phyloP scores from a whole-genome alignment of 768 basidiomycete genomes.

The Ramaria sp. region DNA sequence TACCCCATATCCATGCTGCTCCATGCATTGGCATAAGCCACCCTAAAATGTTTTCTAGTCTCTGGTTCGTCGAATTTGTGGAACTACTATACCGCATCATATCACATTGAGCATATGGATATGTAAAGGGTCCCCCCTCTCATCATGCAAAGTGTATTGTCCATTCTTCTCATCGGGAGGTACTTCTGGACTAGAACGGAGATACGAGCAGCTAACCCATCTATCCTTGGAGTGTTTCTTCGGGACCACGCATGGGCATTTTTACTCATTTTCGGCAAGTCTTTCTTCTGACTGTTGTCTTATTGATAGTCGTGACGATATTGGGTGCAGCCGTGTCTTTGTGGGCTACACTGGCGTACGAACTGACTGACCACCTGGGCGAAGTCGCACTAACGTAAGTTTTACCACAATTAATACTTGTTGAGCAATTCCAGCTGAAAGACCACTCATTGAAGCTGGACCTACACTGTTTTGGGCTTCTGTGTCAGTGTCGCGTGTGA shows the following conservation, averaged over 20 bases:
- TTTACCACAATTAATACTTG: neutral
- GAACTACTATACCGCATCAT: neutral
- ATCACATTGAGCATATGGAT: neutral
- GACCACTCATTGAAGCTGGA: neutral
- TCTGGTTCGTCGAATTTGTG: neutral
- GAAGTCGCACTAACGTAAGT: constrained; percentile 3
- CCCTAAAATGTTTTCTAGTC: neutral
- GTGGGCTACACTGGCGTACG: neutral
- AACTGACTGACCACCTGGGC: neutral
- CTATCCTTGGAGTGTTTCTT: neutral
- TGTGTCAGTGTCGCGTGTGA: neutral
- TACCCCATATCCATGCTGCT: constrained; percentile 1
- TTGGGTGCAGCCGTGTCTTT: neutral
- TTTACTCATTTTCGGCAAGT: constrained; percentile 2
- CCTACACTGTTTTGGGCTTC: constrained; percentile 1
- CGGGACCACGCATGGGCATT: constrained; percentile 7
- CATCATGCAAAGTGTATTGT: constrained; percentile 2
- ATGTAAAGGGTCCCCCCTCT: constrained; percentile 2
- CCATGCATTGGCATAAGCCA: constrained; percentile 2
- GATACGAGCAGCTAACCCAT: neutral
- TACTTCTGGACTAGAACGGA: neutral
- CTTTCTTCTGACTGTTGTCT: neutral
- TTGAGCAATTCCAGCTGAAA: neutral
- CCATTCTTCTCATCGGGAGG: neutral
- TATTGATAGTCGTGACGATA: neutral